Evolutionary conservation across 2,329 filamentous ascomycete genomes (phyloP).

Genomic region (Xylariomycetidae sp.): DNA sequence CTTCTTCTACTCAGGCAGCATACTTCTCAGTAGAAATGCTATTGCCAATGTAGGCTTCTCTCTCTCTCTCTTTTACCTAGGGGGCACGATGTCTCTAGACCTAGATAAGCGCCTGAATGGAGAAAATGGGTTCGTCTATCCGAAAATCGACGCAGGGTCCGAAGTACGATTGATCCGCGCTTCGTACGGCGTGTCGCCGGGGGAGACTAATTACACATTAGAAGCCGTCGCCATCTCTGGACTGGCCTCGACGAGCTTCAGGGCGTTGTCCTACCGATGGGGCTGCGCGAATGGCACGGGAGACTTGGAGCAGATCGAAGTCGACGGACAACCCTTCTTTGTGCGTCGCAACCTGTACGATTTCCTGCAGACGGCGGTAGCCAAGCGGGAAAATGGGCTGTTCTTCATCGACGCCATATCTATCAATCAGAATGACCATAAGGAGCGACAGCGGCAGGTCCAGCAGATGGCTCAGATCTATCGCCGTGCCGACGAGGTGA

Average conservation of each 20-base stretch:
- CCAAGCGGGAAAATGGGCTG: conserved; percentile 4
- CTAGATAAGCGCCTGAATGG: conserved; percentile 6
- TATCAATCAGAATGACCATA: conserved; percentile 10
- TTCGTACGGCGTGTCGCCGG: neutral
- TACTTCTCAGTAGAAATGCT: too few relatives aligned
- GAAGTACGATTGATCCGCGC: conserved; percentile 4
- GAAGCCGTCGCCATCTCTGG: conserved; percentile 4
- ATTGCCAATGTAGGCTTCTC: too few relatives aligned
- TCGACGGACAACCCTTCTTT: conserved; percentile 9
- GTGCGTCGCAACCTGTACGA: conserved; percentile 11
- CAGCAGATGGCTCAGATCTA: conserved; percentile 10
- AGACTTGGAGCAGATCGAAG: conserved; percentile 6
- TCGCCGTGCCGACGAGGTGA: conserved; percentile 7
- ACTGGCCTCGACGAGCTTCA: conserved; percentile 3
- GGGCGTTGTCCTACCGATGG: conserved; percentile 10
- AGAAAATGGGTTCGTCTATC: conserved; percentile 5
- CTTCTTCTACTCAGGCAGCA: too few relatives aligned
- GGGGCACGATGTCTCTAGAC: too few relatives aligned
- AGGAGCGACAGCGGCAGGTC: conserved; percentile 9
- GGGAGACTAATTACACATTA: conserved; percentile 1
- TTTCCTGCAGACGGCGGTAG: conserved; percentile 6
- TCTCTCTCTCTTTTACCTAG: too few relatives aligned
- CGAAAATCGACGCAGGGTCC: conserved; percentile 2
- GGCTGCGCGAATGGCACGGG: conserved; percentile 1
- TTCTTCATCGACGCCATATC: conserved; percentile 15